Base-by-base conservation (phyloP, 169 alveolate species). In the Miamiensis avidus region DNA sequence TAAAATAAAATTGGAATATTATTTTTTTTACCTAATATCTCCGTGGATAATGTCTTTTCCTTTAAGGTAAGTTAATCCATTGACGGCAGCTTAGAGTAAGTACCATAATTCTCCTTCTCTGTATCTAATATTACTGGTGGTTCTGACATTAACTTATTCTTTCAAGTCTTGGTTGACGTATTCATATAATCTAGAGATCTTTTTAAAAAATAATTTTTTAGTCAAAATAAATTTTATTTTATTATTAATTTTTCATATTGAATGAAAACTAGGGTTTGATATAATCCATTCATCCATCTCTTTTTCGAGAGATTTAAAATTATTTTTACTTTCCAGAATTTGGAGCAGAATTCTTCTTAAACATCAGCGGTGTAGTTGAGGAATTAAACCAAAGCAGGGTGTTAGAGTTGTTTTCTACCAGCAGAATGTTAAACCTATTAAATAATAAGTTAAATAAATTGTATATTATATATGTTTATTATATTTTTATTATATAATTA, bases 51-150 rank as follows among this genome's bases (percentile, higher is more conserved):
- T 74, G 49, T 79, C 73, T 72, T 79, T 79, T 1, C 34, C n/a
- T 72, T 79, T 79, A 31, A 79, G 64, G 49, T 79, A 79, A 72
- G 27, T 49, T 28, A 65, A 30, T 29, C 34, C 84, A 28, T 65
- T 64, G 49, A 79, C 65, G 74, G 65, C 64, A 65, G 84, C 15
- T 6, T 79, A 31, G 26, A 79, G 31, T 49, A 79, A 25, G 29
- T 79, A 79, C 84, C 84, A 79, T 65, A 79, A 72, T 79, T 79
- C 84, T 28, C 64, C 26, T 79, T 79, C 84, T 65, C n/a, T 29
- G 77, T 49, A 79, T 6, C 29, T 28, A 29, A 49, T 49, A 49
- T 49, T 20, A 49, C 20, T 49, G 26, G 26, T 11, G 20, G 69
- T 11, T 49, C 69, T 49, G 4, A 49, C 4, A 49, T 11, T 49